These are phyloP conservation scores for Phoenix roebelenii DNA, from an alignment of 176 grass and related monocot genomes.

Conservation along the genomic window DNA sequence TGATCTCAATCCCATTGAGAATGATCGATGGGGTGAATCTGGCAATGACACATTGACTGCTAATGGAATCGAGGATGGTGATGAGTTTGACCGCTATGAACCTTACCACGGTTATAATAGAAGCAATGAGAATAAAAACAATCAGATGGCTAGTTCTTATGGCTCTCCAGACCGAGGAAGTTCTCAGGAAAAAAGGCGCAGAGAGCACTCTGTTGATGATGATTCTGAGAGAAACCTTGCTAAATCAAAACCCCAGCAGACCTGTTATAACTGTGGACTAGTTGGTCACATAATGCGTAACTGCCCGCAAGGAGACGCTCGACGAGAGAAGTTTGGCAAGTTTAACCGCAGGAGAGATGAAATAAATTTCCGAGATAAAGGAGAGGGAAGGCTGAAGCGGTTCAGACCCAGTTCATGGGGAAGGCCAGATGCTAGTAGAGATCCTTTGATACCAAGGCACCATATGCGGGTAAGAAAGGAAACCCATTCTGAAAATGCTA, in stretches of 20 bases:
- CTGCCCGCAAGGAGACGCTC: constrained; percentile 5
- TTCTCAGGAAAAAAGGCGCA: constrained; percentile 25
- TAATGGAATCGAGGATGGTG: constrained; percentile 3
- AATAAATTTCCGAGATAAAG: constrained; percentile 24
- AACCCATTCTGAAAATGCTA: constrained; percentile 24
- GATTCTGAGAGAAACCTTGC: constrained; percentile 17
- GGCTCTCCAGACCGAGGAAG: constrained; percentile 7
- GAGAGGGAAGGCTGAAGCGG: constrained; percentile 20
- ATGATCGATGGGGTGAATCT: constrained; percentile 46
- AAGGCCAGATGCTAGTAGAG: constrained; percentile 21
- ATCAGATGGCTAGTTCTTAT: constrained; percentile 22
- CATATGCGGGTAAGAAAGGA: constrained; percentile 19
- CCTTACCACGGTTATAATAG: constrained; percentile 47
- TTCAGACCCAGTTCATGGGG: constrained; percentile 16
- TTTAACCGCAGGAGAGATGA: constrained; percentile 28
- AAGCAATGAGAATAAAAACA: constrained; percentile 26
- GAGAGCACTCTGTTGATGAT: constrained; percentile 17
- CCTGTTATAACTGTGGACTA: constrained; percentile 33
- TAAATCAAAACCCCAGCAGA: constrained; percentile 26
- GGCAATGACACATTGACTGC: constrained; percentile 18
- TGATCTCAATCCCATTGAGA: constrained; percentile 27
- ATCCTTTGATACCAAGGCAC: constrained; percentile 13
- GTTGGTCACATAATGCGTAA: constrained; percentile 28
- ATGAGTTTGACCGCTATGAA: constrained; percentile 44
- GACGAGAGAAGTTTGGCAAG: background rate